Base-by-base conservation (phyloP, 2,329 filamentous ascomycete species). In the Tolypocladium pustulatum region DNA sequence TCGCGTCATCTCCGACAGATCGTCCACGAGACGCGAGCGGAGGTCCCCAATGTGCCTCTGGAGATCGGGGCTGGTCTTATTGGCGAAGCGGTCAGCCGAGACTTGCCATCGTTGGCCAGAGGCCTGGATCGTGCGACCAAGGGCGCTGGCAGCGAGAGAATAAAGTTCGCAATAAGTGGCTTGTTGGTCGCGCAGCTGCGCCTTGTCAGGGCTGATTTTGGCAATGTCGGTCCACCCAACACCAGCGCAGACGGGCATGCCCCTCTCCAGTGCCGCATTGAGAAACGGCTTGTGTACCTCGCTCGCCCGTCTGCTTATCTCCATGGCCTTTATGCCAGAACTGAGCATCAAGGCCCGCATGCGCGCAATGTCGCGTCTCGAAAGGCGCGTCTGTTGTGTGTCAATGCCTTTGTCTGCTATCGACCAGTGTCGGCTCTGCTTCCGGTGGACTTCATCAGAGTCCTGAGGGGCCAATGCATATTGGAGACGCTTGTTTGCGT, bases 271-370 rank as follows among this genome's bases (percentile, higher is more conserved):
- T 52, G 59, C 61, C 7, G 64, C 63, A 1, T 64, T 60, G 57
- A 59, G 57, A 34, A 74, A 72, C 0, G 77, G 69, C 22, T 72
- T 69, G 55, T 72, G 73, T 12, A 71, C 68, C 40, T 78, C 77
- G 52, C 86, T 74, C 4, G 88, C 85, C 54, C 87, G 83, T 4
- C 85, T 81, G 34, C 80, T 79, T 58, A 97, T 89, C 67, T 94
- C 90, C 66, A 86, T 86, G 0, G 93, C 92, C 73, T 95, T 96
- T 67, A 97, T 86, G n/a, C 91, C 92, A 0, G 91, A 90, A 62
- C 87, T 89, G 27, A 96, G 78, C 46, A 96, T 82, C 10, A 95
- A 78, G 0, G 90, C 83, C 59, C 85, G 82, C 2, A 92, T 80
- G n/a, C 91, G 86, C 20, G 89, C 88, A 57, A 96, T 81, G 65